A percentile compares a stretch with the other conserved stretches of the same genome.
Conservation (phyloP, 768 basidiomycete genomes). For the Tricholoma hemisulphureum region DNA sequence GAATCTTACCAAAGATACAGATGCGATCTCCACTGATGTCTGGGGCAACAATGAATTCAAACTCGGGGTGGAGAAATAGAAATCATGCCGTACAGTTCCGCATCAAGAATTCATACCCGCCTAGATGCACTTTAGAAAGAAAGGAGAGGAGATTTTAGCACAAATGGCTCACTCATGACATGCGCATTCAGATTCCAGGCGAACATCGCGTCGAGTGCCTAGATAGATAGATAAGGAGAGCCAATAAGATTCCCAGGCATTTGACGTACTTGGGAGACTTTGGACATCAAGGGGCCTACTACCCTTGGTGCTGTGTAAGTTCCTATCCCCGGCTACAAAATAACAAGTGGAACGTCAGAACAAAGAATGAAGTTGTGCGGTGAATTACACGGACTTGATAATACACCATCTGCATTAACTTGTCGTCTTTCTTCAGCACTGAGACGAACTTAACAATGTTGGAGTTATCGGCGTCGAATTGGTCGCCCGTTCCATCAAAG, state of each 20-base stretch:
- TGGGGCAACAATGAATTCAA: constrained; percentile 14
- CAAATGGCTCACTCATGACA: constrained; percentile 48
- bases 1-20: constrained; percentile 52
- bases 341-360: not conserved
- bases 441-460: constrained; percentile 54
- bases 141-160: too few relatives aligned
- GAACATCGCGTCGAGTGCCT: constrained; percentile 50
- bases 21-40: constrained; percentile 56
- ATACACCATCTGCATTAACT: constrained; percentile 53
- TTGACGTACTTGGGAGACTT: constrained; percentile 37
- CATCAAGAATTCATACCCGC: constrained; percentile 60
- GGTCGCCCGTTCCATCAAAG: constrained; percentile 57
- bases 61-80: not conserved
- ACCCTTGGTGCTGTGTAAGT: constrained; percentile 45
- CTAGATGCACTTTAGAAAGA: constrained; percentile 20
- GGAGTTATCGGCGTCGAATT: constrained; percentile 52
- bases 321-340: constrained; percentile 47
- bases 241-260: not conserved
- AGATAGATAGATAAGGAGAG: not conserved
- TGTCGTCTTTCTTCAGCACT: constrained; percentile 51
- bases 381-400: constrained; percentile 42
- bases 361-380: not conserved
- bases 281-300: constrained; percentile 33
- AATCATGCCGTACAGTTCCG: constrained; percentile 42
- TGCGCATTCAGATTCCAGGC: constrained; percentile 50